A percentile compares a stretch with the other conserved stretches of the same genome.
phyloP scores from a whole-genome alignment of 176 grass and related monocot genomes.

The Ensete glaucum region DNA sequence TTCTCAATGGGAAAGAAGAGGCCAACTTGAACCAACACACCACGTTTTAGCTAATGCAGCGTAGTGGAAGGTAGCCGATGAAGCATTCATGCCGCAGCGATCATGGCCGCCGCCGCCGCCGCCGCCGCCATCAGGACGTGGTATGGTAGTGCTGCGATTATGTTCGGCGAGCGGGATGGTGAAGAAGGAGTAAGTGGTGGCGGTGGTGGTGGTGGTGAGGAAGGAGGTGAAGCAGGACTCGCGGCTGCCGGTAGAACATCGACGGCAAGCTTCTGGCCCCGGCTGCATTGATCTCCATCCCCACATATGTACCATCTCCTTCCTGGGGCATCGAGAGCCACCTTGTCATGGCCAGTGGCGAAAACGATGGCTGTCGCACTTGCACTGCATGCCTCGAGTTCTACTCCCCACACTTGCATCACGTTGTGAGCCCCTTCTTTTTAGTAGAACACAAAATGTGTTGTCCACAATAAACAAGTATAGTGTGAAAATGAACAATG shows the following conservation, averaged over 20 bases:
- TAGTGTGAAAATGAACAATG: too few relatives aligned
- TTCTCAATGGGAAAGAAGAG: too few relatives aligned
- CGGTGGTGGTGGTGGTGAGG: background rate
- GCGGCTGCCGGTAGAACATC: background rate
- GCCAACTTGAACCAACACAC: too few relatives aligned
- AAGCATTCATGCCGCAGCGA: background rate
- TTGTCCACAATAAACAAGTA: too few relatives aligned
- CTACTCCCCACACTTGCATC: background rate
- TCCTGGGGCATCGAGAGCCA: background rate
- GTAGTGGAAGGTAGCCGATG: background rate
- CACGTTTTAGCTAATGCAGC: too few relatives aligned
- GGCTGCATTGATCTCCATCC: background rate
- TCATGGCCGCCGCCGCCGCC: background rate
- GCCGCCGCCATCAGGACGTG: background rate
- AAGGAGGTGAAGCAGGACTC: background rate
- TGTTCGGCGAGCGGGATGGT: background rate
- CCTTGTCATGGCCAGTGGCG: background rate
- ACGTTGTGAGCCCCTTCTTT: background rate
- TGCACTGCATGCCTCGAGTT: background rate
- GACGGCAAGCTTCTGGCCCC: conserved; percentile 2
- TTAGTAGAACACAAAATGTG: background rate
- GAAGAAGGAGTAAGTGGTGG: background rate
- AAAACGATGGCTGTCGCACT: background rate
- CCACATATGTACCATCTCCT: conserved; percentile 1
- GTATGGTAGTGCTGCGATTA: background rate